Percentiles rank a stretch among this genome's conserved stretches.
Conservation (phyloP, 371 early-diverging fungal genomes). For the Lichtheimia hyalospora region DNA sequence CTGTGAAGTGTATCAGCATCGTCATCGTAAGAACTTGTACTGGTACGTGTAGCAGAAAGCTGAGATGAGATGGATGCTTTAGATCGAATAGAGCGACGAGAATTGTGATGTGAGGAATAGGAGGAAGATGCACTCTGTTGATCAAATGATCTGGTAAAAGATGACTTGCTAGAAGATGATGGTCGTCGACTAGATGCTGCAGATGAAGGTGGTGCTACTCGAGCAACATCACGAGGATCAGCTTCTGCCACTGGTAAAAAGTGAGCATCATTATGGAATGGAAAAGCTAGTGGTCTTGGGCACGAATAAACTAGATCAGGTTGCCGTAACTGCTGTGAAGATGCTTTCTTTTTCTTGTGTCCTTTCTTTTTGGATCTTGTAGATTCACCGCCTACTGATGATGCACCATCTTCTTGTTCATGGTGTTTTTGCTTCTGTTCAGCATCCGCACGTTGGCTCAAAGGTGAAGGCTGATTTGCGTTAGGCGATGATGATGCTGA, state of each 20-base stretch:
- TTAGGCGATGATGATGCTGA: constrained; percentile 33
- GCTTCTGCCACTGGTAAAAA: constrained; percentile 54
- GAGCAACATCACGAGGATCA: constrained; percentile 48
- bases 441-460: constrained; percentile 6
- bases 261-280: constrained; percentile 54
- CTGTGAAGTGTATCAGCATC: constrained; percentile 29
- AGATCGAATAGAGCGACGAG: constrained; percentile 10
- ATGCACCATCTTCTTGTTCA: not conserved
- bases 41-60: constrained; percentile 2
- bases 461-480: constrained; percentile 13
- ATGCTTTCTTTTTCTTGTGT: constrained; percentile 18
- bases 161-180: constrained; percentile 12
- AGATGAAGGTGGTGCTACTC: constrained; percentile 30
- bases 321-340: constrained; percentile 29
- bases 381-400: not conserved
- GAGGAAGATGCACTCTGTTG: constrained; percentile 16
- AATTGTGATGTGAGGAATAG: not conserved
- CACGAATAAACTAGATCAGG: constrained; percentile 50
- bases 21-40: not conserved
- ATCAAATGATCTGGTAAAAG: constrained; percentile 13
- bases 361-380: constrained; percentile 20
- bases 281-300: constrained; percentile 51
- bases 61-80: not conserved
- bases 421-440: constrained; percentile 10
- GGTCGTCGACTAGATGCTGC: constrained; percentile 11